Evolutionary conservation across 345 rosid species (phyloP).

Genomic region (Linum lewisii): DNA sequence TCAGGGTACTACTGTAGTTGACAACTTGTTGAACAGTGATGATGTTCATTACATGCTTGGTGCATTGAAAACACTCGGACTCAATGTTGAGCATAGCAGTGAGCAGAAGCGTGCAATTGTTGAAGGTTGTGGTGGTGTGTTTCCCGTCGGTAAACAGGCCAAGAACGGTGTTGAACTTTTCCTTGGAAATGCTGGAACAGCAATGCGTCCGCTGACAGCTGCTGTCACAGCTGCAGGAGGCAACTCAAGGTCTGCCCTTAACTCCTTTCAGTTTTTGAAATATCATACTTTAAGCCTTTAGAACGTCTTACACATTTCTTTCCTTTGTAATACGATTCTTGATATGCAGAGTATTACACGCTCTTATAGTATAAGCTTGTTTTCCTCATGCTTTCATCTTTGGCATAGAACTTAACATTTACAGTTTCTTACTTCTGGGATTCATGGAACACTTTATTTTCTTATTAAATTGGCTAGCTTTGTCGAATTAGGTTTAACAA

Average conservation of each 20-base stretch:
- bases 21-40: slow-evolving; percentile 84
- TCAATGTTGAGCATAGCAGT: slow-evolving; percentile 48
- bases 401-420: neutral
- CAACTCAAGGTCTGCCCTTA: slow-evolving; percentile 47
- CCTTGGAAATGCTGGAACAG: slow-evolving; percentile 96
- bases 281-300: too few relatives aligned
- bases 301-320: too few relatives aligned
- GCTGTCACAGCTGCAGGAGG: slow-evolving; percentile 92
- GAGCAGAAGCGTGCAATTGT: slow-evolving; percentile 49
- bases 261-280: neutral
- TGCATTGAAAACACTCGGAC: slow-evolving; percentile 67
- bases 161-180: slow-evolving; percentile 58
- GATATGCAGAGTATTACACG: too few relatives aligned
- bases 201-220: slow-evolving; percentile 95
- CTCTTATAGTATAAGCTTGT: too few relatives aligned
- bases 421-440: neutral
- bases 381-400: too few relatives aligned
- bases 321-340: too few relatives aligned
- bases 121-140: slow-evolving; percentile 79
- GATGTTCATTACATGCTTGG: slow-evolving; percentile 86
- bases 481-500: neutral
- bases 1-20: slow-evolving; percentile 85
- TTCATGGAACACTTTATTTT: neutral
- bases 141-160: slow-evolving; percentile 51
- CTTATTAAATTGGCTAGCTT: neutral